These are phyloP conservation scores for Alternaria conjuncta DNA, from an alignment of 2,329 filamentous ascomycete species.

Conservation along the genomic window DNA sequence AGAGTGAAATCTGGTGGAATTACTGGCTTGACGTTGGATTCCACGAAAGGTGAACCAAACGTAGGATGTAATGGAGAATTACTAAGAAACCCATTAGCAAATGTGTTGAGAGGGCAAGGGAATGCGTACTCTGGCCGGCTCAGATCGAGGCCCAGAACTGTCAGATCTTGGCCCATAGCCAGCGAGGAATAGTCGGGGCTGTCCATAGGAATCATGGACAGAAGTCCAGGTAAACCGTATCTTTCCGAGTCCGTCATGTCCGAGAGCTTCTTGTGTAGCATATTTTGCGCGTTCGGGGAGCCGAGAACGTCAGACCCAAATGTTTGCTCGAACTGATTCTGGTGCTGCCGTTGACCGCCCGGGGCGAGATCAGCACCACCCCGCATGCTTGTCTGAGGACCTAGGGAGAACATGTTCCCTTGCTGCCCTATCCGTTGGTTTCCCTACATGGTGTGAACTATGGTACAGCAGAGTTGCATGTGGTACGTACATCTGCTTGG, in stretches of 20 bases:
- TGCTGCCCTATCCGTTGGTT: slow-evolving; percentile 36
- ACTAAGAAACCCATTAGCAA: slow-evolving; percentile 32
- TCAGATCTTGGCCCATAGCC: slow-evolving; percentile 69
- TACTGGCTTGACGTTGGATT: slow-evolving; percentile 63
- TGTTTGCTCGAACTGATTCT: slow-evolving; percentile 40
- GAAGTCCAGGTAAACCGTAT: slow-evolving; percentile 65
- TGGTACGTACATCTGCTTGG: slow-evolving; percentile 40
- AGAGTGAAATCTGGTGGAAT: slow-evolving; percentile 67
- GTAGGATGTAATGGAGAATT: slow-evolving; percentile 66
- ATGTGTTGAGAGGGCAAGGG: not conserved
- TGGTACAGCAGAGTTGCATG: not conserved
- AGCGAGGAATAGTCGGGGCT: slow-evolving; percentile 59
- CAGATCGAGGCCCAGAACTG: slow-evolving; percentile 68
- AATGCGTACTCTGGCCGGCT: slow-evolving; percentile 64
- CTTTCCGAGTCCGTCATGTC: slow-evolving; percentile 67
- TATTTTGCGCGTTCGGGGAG: slow-evolving; percentile 43
- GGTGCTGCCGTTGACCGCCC: slow-evolving; percentile 37
- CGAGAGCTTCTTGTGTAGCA: slow-evolving; percentile 54
- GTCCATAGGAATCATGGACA: slow-evolving; percentile 63
- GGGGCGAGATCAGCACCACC: slow-evolving; percentile 28
- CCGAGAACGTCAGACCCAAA: slow-evolving; percentile 38
- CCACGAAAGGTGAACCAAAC: slow-evolving; percentile 68
- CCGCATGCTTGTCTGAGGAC: slow-evolving; percentile 35
- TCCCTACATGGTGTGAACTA: slow-evolving; percentile 24
- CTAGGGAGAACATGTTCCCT: slow-evolving; percentile 40